phyloP scores from a whole-genome alignment of 805 yeast species.

The Millerozyma acaciae region DNA sequence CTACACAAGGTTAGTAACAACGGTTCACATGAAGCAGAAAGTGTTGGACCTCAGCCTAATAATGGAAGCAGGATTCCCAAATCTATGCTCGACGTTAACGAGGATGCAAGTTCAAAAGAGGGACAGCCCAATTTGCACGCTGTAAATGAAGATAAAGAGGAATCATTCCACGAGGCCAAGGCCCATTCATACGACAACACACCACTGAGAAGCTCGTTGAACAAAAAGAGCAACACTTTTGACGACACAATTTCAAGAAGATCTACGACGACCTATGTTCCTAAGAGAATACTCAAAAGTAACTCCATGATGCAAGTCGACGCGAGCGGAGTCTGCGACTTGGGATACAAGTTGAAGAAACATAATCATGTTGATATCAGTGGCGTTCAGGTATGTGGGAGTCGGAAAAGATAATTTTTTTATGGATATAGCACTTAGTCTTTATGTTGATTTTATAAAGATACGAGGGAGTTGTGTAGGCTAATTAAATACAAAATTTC shows the following conservation, averaged over 20 bases:
- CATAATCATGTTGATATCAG: slow-evolving; percentile 41
- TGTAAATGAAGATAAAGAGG: slow-evolving; percentile 7
- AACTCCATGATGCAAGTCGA: slow-evolving; percentile 17
- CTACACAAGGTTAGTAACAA: slow-evolving; percentile 11
- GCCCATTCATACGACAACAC: slow-evolving; percentile 1
- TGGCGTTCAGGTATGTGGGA: too few species aligned
- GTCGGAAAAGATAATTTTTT: too few species aligned
- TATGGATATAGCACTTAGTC: too few species aligned
- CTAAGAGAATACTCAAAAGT: slow-evolving; percentile 5
- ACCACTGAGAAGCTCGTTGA: not conserved
- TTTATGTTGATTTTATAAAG: too few species aligned
- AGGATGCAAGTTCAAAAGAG: slow-evolving; percentile 1
- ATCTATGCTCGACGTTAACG: slow-evolving; percentile 28
- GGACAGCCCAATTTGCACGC: slow-evolving; percentile 8
- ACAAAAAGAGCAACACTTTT: not conserved
- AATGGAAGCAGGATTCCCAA: slow-evolving; percentile 9
- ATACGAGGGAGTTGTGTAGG: too few species aligned
- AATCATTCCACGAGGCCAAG: slow-evolving; percentile 1
- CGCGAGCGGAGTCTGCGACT: slow-evolving; percentile 32
- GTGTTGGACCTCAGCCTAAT: too few species aligned
- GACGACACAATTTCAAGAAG: not conserved
- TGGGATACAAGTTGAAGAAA: slow-evolving; percentile 40
- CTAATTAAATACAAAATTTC: not conserved
- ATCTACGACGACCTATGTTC: not conserved
- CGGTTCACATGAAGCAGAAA: too few species aligned